Evolutionary conservation across 176 grass and related monocot genomes (phyloP).

Genomic region (Eragrostis nindensis): DNA sequence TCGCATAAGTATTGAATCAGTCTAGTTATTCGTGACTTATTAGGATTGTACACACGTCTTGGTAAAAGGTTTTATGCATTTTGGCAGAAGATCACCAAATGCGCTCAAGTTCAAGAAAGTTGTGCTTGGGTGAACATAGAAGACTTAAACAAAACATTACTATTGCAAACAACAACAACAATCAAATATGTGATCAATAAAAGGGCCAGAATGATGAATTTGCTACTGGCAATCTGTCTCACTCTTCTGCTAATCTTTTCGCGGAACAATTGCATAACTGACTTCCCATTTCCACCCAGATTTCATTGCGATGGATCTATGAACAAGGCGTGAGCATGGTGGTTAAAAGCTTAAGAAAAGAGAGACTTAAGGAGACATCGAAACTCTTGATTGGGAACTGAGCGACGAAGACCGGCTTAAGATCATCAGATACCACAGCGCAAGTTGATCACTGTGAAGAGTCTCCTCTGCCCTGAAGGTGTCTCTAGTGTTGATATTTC

Average conservation of each 20-base stretch:
- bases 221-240: not conserved
- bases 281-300: constrained; percentile 30
- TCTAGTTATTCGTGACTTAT: not conserved
- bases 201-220: constrained; percentile 6
- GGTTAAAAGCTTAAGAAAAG: constrained; percentile 56
- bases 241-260: not conserved
- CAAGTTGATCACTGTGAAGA: constrained; percentile 21
- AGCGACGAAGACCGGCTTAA: constrained; percentile 53
- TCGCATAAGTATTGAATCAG: not conserved
- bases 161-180: not conserved
- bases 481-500: constrained; percentile 36
- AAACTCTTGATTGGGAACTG: constrained; percentile 66
- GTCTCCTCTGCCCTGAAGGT: constrained; percentile 47
- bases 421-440: constrained; percentile 54
- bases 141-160: not conserved
- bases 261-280: not conserved
- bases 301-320: constrained; percentile 67
- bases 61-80: not conserved
- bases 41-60: not conserved
- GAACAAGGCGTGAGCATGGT: constrained; percentile 67
- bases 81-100: not conserved
- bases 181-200: not conserved
- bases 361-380: constrained; percentile 53
- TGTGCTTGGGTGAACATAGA: not conserved
- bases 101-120: not conserved